Evolutionary conservation across 83 land plant species (phyloP).

Genomic region (Thuja plicata): DNA sequence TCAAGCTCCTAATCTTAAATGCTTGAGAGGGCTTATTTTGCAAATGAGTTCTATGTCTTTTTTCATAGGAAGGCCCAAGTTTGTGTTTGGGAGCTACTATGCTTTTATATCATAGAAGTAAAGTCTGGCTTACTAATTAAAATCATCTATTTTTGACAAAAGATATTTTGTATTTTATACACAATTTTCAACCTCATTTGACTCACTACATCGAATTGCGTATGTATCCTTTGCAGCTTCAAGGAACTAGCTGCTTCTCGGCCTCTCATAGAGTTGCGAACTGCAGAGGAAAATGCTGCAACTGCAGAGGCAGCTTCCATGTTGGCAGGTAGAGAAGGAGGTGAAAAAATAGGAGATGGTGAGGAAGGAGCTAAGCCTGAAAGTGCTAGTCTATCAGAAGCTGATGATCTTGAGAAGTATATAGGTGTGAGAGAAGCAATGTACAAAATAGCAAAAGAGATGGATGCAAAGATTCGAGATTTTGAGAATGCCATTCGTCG

Average conservation of each 20-base stretch:
- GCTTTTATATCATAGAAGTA: background rate
- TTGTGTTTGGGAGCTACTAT: background rate
- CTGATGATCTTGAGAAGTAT: conserved; percentile 88
- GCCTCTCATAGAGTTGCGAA: conserved; percentile 77
- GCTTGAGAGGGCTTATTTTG: background rate
- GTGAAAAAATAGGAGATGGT: conserved; percentile 38
- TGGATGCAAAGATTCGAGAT: conserved; percentile 82
- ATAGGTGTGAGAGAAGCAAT: conserved; percentile 77
- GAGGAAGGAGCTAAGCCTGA: conserved; percentile 51
- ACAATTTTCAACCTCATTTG: background rate
- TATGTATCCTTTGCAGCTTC: conserved; percentile 51
- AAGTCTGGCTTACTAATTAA: background rate
- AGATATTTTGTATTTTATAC: background rate
- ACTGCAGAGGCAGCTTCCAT: conserved; percentile 24
- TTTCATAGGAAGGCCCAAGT: background rate
- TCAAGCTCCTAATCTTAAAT: background rate
- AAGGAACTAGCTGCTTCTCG: conserved; percentile 73
- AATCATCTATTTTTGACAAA: background rate
- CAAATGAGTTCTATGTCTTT: background rate
- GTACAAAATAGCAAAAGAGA: conserved; percentile 91
- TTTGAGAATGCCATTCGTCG: conserved; percentile 93
- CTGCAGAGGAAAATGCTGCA: conserved; percentile 74
- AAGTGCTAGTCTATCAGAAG: conserved; percentile 64
- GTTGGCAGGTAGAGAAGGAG: conserved; percentile 29
- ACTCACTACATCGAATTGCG: background rate